Evolutionary conservation across 129 eudicot genomes (phyloP).

Genomic region (Tagetes patula): DNA sequence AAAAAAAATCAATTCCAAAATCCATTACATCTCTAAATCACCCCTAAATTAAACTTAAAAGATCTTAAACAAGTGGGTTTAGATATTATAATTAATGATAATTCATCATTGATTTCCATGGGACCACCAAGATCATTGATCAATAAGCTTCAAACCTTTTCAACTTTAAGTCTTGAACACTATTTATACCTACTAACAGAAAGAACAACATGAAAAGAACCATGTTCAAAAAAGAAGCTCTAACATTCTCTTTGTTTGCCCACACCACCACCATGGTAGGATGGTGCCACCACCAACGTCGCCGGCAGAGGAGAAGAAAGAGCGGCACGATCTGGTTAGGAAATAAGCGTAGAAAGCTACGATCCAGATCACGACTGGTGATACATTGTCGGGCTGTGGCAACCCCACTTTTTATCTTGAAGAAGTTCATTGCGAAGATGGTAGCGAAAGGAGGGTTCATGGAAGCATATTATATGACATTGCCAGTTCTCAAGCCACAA

Average conservation of each 20-base stretch:
- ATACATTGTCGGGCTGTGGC: conserved; percentile 48
- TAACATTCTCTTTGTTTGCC: conserved; percentile 44
- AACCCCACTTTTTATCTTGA: conserved; percentile 40
- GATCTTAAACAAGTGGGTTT: conserved; percentile 2
- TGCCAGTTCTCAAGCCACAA: conserved; percentile 67
- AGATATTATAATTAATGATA: conserved; percentile 22
- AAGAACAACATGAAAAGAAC: conserved; percentile 10
- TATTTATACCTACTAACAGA: conserved; percentile 28
- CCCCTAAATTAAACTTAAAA: background rate
- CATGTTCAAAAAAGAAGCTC: conserved; percentile 41
- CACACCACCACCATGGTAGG: conserved; percentile 51
- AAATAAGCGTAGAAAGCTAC: conserved; percentile 46
- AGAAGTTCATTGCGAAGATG: conserved; percentile 53
- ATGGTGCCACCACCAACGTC: conserved; percentile 50
- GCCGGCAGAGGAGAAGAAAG: conserved; percentile 40
- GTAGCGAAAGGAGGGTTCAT: conserved; percentile 44
- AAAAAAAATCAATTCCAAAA: too few relatives aligned
- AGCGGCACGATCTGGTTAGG: conserved; percentile 52
- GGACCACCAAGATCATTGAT: conserved; percentile 43
- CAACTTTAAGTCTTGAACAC: background rate
- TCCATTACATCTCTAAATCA: background rate
- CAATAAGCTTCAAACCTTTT: conserved; percentile 30
- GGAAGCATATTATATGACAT: conserved; percentile 56
- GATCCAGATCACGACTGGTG: conserved; percentile 43
- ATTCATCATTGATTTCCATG: conserved; percentile 34